Conservation (phyloP, 139 green algal genomes). For the Mesotaenium endlicherianum region DNA sequence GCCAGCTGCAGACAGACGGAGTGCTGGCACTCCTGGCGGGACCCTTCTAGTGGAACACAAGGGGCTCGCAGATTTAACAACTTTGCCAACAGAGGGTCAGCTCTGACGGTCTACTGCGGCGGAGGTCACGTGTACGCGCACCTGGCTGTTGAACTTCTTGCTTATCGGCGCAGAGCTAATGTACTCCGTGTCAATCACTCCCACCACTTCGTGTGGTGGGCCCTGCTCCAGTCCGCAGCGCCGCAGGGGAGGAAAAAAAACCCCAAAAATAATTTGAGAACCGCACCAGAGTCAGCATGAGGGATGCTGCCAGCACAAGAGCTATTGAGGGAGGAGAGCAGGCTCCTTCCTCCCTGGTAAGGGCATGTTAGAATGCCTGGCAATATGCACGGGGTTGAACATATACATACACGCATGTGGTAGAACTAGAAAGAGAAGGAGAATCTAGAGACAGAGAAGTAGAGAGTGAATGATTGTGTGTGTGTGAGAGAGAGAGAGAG, state of each 20-base stretch:
- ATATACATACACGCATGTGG: too few relatives aligned
- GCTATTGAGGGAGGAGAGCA: not conserved
- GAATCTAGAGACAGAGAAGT: too few relatives aligned
- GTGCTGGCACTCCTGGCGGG: not conserved
- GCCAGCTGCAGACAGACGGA: not conserved
- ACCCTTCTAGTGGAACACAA: not conserved
- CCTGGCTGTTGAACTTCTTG: too few relatives aligned
- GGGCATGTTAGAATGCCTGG: not conserved
- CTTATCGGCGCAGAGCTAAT: too few relatives aligned
- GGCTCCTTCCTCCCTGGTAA: not conserved
- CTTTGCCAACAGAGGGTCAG: not conserved
- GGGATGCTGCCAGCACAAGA: not conserved
- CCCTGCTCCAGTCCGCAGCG: not conserved
- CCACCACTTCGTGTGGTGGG: not conserved
- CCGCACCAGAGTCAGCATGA: not conserved
- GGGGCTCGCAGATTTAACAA: not conserved
- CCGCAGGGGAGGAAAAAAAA: not conserved
- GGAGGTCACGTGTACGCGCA: too few relatives aligned
- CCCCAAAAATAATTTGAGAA: not conserved
- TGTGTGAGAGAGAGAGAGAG: too few relatives aligned
- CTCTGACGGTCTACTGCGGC: not conserved
- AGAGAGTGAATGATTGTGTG: too few relatives aligned
- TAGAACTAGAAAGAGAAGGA: too few relatives aligned
- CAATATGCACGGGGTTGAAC: not conserved
- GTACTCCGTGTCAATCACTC: slow-evolving; percentile 14